A percentile compares a stretch with the other conserved stretches of the same genome.
Evolutionary conservation across 805 yeast species (phyloP).

Genomic region (Candida anglica): DNA sequence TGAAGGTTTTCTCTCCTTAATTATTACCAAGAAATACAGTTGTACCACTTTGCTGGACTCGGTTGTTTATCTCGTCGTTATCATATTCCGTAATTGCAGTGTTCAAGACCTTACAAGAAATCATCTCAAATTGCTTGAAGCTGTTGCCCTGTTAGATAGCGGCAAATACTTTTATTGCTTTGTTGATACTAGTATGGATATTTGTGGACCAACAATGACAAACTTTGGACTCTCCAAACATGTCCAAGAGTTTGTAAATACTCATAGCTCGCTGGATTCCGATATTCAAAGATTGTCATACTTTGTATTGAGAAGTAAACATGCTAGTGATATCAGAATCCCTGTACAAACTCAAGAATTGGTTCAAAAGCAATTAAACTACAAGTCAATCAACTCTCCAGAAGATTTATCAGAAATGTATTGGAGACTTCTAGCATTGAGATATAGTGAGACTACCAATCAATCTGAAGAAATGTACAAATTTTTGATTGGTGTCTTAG

Average conservation of each 20-base stretch:
- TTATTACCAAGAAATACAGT: slow-evolving; percentile 7
- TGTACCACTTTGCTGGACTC: slow-evolving; percentile 18
- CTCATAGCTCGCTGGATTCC: slow-evolving; percentile 12
- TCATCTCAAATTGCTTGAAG: slow-evolving; percentile 42
- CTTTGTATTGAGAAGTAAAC: slow-evolving; percentile 13
- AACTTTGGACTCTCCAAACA: slow-evolving; percentile 40
- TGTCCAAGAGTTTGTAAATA: slow-evolving; percentile 46
- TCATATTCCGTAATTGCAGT: slow-evolving; percentile 55
- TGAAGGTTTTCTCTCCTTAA: slow-evolving; percentile 9
- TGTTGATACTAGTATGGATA: slow-evolving; percentile 40
- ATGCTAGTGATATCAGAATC: slow-evolving; percentile 6
- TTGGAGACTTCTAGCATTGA: slow-evolving; percentile 50
- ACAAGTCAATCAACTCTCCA: slow-evolving; percentile 6
- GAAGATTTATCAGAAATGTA: slow-evolving; percentile 41
- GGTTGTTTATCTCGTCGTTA: slow-evolving; percentile 43
- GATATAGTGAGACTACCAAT: slow-evolving; percentile 26
- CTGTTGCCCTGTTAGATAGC: slow-evolving; percentile 25
- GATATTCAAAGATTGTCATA: slow-evolving; percentile 25
- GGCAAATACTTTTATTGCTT: slow-evolving; percentile 43
- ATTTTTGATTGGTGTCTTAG: slow-evolving; percentile 13
- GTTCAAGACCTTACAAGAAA: slow-evolving; percentile 42
- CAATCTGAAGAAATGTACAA: slow-evolving; percentile 10
- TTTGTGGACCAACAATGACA: slow-evolving; percentile 42
- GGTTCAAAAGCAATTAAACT: slow-evolving; percentile 9
- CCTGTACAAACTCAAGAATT: slow-evolving; percentile 25